Evolutionary conservation across 2,329 filamentous ascomycete species (phyloP).

Genomic region (Hypoxylon sp.): DNA sequence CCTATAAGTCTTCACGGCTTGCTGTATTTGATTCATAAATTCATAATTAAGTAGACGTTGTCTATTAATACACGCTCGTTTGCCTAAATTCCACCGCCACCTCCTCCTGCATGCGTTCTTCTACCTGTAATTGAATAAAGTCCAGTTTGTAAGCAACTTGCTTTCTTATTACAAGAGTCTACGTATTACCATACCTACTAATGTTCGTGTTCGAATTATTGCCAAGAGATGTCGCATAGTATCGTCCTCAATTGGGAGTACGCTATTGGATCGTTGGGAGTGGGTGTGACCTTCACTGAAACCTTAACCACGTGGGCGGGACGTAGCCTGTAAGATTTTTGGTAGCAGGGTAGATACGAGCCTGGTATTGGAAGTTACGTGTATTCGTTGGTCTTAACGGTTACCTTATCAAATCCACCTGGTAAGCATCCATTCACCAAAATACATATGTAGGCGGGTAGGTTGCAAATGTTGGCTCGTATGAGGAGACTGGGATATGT

Average conservation of each 20-base stretch:
- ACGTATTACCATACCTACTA: background rate
- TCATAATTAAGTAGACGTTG: conserved; percentile 34
- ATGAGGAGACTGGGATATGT: background rate
- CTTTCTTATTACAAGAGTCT: background rate
- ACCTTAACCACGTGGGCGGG: conserved; percentile 39
- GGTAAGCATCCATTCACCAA: too few relatives aligned
- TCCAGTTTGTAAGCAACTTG: background rate
- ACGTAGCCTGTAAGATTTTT: conserved; percentile 1
- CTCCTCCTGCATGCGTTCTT: background rate
- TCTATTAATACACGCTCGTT: conserved; percentile 50
- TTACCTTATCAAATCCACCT: too few relatives aligned
- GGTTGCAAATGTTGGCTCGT: background rate
- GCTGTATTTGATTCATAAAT: conserved; percentile 35
- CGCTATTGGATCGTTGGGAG: conserved; percentile 15
- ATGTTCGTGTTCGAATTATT: background rate
- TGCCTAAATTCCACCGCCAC: conserved; percentile 6
- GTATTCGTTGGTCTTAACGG: too few relatives aligned
- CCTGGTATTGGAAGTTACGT: too few relatives aligned
- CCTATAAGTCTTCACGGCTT: conserved; percentile 23
- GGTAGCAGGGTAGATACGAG: too few relatives aligned
- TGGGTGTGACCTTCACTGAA: conserved; percentile 34
- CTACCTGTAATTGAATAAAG: background rate
- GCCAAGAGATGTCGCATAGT: conserved; percentile 12
- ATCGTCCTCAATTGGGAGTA: conserved; percentile 5
- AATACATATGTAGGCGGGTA: too few relatives aligned